phyloP scores from a whole-genome alignment of 306 rosid species.

The Gillenia trifoliata region DNA sequence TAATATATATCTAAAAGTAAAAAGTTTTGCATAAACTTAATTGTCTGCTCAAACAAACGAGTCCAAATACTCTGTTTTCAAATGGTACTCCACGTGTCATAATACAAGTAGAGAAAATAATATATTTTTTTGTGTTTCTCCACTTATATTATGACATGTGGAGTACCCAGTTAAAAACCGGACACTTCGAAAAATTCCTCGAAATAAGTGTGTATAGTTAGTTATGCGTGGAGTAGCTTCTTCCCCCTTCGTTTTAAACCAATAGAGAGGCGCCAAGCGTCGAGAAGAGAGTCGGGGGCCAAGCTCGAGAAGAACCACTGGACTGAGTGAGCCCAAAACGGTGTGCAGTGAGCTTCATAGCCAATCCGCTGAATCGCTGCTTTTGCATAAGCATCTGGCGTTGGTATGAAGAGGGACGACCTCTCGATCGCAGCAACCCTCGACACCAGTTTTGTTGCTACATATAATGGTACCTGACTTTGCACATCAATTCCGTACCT shows the following conservation, averaged over 20 bases:
- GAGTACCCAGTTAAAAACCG: no score
- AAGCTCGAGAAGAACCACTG: conserved; percentile 47
- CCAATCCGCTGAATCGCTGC: conserved; percentile 54
- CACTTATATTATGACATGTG: no score
- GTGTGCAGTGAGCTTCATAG: conserved; percentile 42
- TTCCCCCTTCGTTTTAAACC: conserved; percentile 36
- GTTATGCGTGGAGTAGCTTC: not conserved
- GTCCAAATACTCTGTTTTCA: no score
- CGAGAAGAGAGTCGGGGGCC: conserved; percentile 41
- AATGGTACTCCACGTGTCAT: no score
- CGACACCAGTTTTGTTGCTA: conserved; percentile 63
- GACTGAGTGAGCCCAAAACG: conserved; percentile 70
- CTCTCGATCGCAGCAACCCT: conserved; percentile 37
- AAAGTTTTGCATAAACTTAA: no score
- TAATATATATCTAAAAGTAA: no score
- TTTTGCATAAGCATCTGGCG: conserved; percentile 53
- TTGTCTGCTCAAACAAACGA: no score
- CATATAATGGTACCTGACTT: conserved; percentile 80
- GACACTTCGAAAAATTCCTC: no score
- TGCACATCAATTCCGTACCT: conserved; percentile 67
- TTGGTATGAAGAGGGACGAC: conserved; percentile 53
- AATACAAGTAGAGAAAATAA: no score
- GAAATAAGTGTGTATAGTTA: no score
- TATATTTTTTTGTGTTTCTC: no score
- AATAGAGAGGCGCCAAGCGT: conserved; percentile 66